Evolutionary conservation across 179 eudicot genomes (phyloP).

Genomic region (Carnegiea gigantea): DNA sequence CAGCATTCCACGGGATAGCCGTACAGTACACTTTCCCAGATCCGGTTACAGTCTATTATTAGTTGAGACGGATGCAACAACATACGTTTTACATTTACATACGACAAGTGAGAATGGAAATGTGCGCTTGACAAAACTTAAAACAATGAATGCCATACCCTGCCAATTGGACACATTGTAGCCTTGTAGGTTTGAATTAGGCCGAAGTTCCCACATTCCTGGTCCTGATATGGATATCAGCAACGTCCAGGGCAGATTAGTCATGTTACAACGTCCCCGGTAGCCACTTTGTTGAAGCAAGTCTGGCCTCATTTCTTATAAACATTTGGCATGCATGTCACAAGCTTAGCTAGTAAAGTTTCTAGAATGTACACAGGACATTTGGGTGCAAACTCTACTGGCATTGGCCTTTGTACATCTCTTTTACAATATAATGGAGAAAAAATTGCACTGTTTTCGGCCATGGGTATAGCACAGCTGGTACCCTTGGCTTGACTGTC

Average conservation of each 20-base stretch:
- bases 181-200: not conserved
- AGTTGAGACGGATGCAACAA: no score
- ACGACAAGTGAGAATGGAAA: no score
- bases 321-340: not conserved
- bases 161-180: no score
- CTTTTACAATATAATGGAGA: not conserved
- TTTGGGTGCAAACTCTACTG: not conserved
- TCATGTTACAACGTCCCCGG: not conserved
- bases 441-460: not conserved
- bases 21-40: no score
- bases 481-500: not conserved
- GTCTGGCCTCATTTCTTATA: not conserved
- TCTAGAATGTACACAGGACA: no score
- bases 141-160: no score
- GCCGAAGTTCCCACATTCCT: not conserved
- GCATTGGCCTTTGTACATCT: not conserved
- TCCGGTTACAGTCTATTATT: no score
- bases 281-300: not conserved
- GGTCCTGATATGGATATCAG: not conserved
- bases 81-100: no score
- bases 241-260: not conserved
- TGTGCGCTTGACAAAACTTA: no score
- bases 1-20: no score
- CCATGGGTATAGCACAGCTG: not conserved
- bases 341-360: not conserved